Percentiles rank a stretch among this genome's conserved stretches.
Conservation (phyloP, 495 filamentous ascomycete genomes). For the Aspergillus coremiiformis region DNA sequence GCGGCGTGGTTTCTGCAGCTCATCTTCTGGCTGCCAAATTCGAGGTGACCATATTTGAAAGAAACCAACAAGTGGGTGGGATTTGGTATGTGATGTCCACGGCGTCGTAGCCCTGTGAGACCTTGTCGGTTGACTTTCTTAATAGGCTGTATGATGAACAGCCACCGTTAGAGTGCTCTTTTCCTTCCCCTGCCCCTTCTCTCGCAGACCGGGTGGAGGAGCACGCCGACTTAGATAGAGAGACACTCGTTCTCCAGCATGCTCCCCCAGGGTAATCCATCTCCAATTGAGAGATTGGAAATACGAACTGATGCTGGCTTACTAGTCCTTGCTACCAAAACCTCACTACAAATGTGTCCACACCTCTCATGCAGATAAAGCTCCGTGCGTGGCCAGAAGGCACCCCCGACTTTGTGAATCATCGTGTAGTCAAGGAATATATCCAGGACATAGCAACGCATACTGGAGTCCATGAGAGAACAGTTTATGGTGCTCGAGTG, state of each 20-base stretch:
- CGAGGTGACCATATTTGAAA: constrained; percentile 59
- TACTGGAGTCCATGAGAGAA: constrained; percentile 41
- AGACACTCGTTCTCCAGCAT: constrained; percentile 29
- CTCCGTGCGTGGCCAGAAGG: constrained; percentile 54
- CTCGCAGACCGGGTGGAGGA: no score
- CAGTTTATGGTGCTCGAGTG: constrained; percentile 50
- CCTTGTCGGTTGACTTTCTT: neutral
- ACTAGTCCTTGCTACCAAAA: constrained; percentile 51
- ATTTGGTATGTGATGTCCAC: constrained; percentile 45
- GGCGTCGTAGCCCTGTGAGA: neutral
- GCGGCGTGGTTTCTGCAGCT: constrained; percentile 55
- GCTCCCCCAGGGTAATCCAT: constrained; percentile 45
- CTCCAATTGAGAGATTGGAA: neutral
- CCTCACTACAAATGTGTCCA: constrained; percentile 59
- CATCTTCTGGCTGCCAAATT: constrained; percentile 53
- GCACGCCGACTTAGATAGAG: no score
- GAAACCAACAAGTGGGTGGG: constrained; percentile 50
- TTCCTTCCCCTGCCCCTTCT: no score
- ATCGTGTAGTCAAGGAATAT: constrained; percentile 49
- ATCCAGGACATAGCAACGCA: constrained; percentile 48
- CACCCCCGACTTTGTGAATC: constrained; percentile 49
- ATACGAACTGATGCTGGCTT: neutral
- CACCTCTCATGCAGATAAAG: constrained; percentile 49
- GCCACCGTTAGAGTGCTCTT: constrained; percentile 47
- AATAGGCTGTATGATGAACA: constrained; percentile 57